phyloP scores from a whole-genome alignment of 1,139 yeast genomes.

The Pichia sp. region DNA sequence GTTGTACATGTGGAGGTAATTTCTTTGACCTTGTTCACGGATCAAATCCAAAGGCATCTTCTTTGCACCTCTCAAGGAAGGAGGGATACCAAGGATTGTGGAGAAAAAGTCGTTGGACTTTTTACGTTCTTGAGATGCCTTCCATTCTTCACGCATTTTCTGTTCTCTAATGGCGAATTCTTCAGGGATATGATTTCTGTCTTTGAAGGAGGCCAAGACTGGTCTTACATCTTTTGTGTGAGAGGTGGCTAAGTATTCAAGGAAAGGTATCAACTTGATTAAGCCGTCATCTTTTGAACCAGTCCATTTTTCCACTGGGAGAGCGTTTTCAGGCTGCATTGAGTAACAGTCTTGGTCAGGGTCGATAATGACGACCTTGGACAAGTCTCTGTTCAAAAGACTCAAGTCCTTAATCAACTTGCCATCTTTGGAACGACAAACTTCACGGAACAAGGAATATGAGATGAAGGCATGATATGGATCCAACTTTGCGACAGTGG shows the following conservation, averaged over 20 bases:
- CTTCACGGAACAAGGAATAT: slow-evolving; percentile 86
- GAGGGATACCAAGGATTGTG: slow-evolving; percentile 57
- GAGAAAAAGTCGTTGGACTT: slow-evolving; percentile 27
- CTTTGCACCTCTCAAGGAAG: slow-evolving; percentile 45
- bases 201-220: slow-evolving; percentile 64
- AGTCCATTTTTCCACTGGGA: slow-evolving; percentile 78
- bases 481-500: slow-evolving; percentile 80
- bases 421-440: slow-evolving; percentile 86
- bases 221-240: slow-evolving; percentile 90
- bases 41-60: slow-evolving; percentile 89
- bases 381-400: slow-evolving; percentile 84
- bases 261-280: slow-evolving; percentile 79
- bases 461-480: slow-evolving; percentile 89
- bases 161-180: slow-evolving; percentile 80
- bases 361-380: slow-evolving; percentile 76
- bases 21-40: slow-evolving; percentile 90
- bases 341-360: slow-evolving; percentile 68
- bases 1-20: slow-evolving; percentile 78
- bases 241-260: slow-evolving; percentile 92
- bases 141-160: slow-evolving; percentile 66
- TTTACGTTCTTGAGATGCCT: slow-evolving; percentile 48
- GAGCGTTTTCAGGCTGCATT: slow-evolving; percentile 89
- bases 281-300: slow-evolving; percentile 80
- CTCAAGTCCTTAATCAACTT: slow-evolving; percentile 80
- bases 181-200: slow-evolving; percentile 61